These are phyloP conservation scores for Ceratonia siliqua DNA, from an alignment of 306 rosid species.

Conservation along the genomic window DNA sequence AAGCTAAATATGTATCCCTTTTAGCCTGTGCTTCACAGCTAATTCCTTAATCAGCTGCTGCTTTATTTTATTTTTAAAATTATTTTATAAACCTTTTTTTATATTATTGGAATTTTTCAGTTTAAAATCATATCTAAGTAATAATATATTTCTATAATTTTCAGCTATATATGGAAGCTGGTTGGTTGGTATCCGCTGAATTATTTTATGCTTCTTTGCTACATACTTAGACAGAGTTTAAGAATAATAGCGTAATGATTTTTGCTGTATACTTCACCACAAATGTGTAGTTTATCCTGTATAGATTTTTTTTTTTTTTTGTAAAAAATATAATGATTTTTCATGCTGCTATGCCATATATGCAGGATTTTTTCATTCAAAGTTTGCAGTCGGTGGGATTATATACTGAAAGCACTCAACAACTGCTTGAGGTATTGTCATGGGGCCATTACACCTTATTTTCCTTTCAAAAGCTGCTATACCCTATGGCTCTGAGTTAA, in stretches of 20 bases:
- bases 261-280: background rate
- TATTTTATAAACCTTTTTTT: background rate
- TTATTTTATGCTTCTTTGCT: slow-evolving; percentile 22
- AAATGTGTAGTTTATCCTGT: background rate
- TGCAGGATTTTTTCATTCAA: slow-evolving; percentile 88
- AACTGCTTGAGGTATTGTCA: slow-evolving; percentile 75
- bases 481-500: slow-evolving; percentile 9
- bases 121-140: background rate
- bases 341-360: slow-evolving; percentile 29
- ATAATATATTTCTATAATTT: background rate
- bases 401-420: slow-evolving; percentile 55
- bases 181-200: background rate
- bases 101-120: background rate
- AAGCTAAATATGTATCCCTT: background rate
- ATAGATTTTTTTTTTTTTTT: background rate
- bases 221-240: too few relatives aligned
- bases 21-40: background rate
- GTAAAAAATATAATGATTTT: background rate
- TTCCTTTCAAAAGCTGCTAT: slow-evolving; percentile 16
- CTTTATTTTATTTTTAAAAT: background rate
- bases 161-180: slow-evolving; percentile 4
- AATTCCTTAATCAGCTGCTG: background rate
- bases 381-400: slow-evolving; percentile 81
- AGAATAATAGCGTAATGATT: background rate
- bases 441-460: slow-evolving; percentile 2